Conservation (phyloP, 306 rosid genomes). For the Dalbergia oliveri region DNA sequence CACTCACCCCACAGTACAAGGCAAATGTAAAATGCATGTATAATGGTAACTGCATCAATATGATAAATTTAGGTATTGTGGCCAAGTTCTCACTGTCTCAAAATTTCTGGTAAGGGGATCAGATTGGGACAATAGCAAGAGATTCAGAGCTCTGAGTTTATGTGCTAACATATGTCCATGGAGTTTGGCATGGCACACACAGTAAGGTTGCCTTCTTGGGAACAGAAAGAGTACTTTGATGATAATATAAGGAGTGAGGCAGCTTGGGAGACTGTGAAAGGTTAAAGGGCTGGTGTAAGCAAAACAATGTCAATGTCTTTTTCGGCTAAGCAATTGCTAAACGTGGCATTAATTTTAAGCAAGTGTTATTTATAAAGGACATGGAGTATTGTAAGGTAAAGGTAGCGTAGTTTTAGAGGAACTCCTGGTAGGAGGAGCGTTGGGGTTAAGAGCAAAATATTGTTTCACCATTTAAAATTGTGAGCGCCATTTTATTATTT, state of each 20-base stretch:
- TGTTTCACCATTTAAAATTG: too few relatives aligned
- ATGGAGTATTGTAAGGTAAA: constrained; percentile 48
- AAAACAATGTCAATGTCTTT: constrained; percentile 63
- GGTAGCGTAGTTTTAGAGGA: background rate
- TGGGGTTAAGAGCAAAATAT: too few relatives aligned
- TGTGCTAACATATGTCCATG: constrained; percentile 49
- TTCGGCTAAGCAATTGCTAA: constrained; percentile 27
- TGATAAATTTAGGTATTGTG: constrained; percentile 27
- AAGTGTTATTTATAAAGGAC: constrained; percentile 24
- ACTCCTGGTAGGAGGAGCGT: too few relatives aligned
- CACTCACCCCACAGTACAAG: too few relatives aligned
- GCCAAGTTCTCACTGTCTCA: constrained; percentile 7
- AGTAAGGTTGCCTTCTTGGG: constrained; percentile 61
- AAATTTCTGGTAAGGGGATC: constrained; percentile 33
- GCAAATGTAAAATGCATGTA: background rate
- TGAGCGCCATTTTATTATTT: too few relatives aligned
- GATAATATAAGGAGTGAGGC: constrained; percentile 56
- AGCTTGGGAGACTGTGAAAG: constrained; percentile 83
- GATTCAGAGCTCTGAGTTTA: constrained; percentile 74
- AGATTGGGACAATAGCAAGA: constrained; percentile 66
- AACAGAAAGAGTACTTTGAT: constrained; percentile 60
- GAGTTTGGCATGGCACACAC: constrained; percentile 50
- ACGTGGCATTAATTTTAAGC: constrained; percentile 49
- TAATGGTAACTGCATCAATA: constrained; percentile 28
- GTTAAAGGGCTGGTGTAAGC: constrained; percentile 58